Conservation (phyloP, 306 rosid species). For the Cyclanthera cordifolia region DNA sequence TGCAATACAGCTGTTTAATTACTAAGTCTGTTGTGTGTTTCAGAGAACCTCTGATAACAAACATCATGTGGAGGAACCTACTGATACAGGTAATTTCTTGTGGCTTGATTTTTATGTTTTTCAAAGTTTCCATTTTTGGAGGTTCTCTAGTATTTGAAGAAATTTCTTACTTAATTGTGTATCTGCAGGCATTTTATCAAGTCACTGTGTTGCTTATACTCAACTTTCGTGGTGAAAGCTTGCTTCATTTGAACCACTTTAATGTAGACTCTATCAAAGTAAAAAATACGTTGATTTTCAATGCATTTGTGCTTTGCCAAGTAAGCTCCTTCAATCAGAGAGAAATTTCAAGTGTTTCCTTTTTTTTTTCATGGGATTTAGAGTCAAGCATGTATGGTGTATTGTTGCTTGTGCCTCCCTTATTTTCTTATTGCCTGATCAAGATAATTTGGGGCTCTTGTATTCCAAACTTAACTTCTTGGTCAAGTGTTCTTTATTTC, state of each 20-base stretch:
- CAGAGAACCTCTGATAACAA: slow-evolving; percentile 88
- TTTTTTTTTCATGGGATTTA: neutral
- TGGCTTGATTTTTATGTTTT: slow-evolving; percentile 3
- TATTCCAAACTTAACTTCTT: neutral
- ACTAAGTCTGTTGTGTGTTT: slow-evolving; percentile 12
- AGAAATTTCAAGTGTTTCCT: neutral
- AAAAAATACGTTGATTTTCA: slow-evolving; percentile 85
- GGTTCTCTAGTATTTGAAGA: too few species aligned
- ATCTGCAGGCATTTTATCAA: slow-evolving; percentile 69
- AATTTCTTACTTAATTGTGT: neutral
- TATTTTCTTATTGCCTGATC: neutral
- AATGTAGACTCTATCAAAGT: slow-evolving; percentile 30
- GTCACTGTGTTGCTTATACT: slow-evolving; percentile 60
- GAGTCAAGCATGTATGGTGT: neutral
- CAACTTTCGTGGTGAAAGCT: slow-evolving; percentile 46
- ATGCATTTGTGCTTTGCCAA: slow-evolving; percentile 85
- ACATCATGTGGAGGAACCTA: slow-evolving; percentile 93
- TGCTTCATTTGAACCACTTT: slow-evolving; percentile 32
- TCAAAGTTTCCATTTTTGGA: neutral
- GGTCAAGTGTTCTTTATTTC: neutral
- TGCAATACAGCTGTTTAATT: slow-evolving; percentile 8
- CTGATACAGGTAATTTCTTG: slow-evolving; percentile 55
- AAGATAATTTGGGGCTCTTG: neutral
- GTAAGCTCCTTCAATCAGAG: slow-evolving; percentile 35
- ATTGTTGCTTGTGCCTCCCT: neutral